A percentile compares a stretch with the other conserved stretches of the same genome.
phyloP scores from a whole-genome alignment of 2,329 filamentous ascomycete genomes.

The Fusarium nurragi region DNA sequence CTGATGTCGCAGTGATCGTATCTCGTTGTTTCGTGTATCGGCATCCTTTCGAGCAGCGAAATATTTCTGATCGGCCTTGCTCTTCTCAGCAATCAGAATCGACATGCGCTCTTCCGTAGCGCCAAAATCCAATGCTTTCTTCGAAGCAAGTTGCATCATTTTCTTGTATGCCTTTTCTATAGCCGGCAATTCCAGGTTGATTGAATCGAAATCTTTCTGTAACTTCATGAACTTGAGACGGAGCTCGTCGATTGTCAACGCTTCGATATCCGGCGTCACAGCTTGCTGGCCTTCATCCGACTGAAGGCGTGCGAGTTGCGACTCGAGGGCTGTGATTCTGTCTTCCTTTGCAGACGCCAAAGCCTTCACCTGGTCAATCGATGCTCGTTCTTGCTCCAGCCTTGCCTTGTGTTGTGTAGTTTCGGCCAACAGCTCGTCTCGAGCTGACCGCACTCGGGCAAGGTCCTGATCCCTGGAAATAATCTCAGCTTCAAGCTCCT shows the following conservation, averaged over 20 bases:
- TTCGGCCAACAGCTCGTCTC: conserved; percentile 88
- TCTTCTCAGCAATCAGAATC: conserved; percentile 84
- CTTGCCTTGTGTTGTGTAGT: conserved; percentile 80
- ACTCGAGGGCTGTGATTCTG: conserved; percentile 83
- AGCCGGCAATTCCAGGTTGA: conserved; percentile 87
- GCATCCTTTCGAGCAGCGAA: conserved; percentile 96
- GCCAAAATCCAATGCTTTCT: conserved; percentile 83
- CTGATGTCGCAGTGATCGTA: conserved; percentile 80
- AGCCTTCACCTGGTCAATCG: conserved; percentile 80
- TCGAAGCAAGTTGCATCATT: conserved; percentile 82
- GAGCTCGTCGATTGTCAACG: conserved; percentile 76
- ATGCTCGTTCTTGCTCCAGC: conserved; percentile 78
- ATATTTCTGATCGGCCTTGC: conserved; percentile 97
- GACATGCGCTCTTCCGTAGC: conserved; percentile 81
- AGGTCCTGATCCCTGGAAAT: conserved; percentile 85
- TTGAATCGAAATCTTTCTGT: conserved; percentile 81
- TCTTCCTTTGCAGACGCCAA: conserved; percentile 81
- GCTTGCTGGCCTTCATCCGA: conserved; percentile 58
- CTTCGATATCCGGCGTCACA: conserved; percentile 58
- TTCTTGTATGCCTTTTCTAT: conserved; percentile 94
- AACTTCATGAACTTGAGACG: conserved; percentile 77
- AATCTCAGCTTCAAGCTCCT: conserved; percentile 84
- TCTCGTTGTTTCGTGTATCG: conserved; percentile 83
- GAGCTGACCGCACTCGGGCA: conserved; percentile 80
- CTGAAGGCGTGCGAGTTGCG: conserved; percentile 78